These are phyloP conservation scores for Heterobasidion occidentale DNA, from an alignment of 1,284 basidiomycete species.

Conservation along the genomic window DNA sequence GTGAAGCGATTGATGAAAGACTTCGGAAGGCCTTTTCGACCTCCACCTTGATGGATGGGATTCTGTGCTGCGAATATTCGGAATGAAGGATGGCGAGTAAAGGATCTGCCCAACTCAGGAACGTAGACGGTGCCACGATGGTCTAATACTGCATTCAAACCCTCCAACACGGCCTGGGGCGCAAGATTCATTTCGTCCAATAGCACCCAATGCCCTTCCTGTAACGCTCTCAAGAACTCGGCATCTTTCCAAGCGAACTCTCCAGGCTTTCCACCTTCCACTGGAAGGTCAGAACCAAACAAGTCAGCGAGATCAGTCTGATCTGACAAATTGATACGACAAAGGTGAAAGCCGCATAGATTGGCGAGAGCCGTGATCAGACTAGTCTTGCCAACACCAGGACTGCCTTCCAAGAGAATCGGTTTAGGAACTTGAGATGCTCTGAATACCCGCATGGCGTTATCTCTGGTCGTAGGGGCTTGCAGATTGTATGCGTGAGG, in stretches of 20 bases:
- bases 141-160: slow-evolving; percentile 94
- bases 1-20: slow-evolving; percentile 98
- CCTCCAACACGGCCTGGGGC: slow-evolving; percentile 93
- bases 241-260: slow-evolving; percentile 98
- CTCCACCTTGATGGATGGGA: slow-evolving; percentile 93
- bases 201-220: slow-evolving; percentile 93
- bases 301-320: slow-evolving; percentile 97
- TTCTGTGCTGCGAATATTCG: slow-evolving; percentile 98
- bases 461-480: slow-evolving; percentile 85
- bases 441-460: slow-evolving; percentile 85
- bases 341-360: slow-evolving; percentile 72
- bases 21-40: slow-evolving; percentile 94
- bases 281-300: slow-evolving; percentile 94
- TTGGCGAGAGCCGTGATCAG: slow-evolving; percentile 85
- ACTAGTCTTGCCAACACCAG: slow-evolving; percentile 99
- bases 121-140: slow-evolving; percentile 95
- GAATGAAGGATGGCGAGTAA: slow-evolving; percentile 85
- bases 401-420: slow-evolving; percentile 94
- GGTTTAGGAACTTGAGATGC: slow-evolving; percentile 91
- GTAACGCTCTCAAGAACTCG: slow-evolving; percentile 90
- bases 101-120: slow-evolving; percentile 90
- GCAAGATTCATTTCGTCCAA: slow-evolving; percentile 99
- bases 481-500: slow-evolving; percentile 70
- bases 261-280: slow-evolving; percentile 86
- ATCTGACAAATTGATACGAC: slow-evolving; percentile 98